These are phyloP conservation scores for Aspergillus quadricinctus DNA, from an alignment of 2,329 filamentous ascomycete species.

Conservation along the genomic window DNA sequence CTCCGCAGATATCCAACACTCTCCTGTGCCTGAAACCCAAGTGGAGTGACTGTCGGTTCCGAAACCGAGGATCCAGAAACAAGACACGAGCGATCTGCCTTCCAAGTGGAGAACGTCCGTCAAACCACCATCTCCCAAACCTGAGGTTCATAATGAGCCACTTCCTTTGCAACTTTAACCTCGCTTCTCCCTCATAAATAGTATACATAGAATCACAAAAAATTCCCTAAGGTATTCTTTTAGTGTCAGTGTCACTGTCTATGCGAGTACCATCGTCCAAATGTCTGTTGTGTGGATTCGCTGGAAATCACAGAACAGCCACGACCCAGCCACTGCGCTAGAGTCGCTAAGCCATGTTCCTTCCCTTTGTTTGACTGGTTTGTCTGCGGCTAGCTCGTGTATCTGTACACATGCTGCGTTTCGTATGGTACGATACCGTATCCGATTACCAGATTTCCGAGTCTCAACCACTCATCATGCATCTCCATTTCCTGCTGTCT, in stretches of 20 bases:
- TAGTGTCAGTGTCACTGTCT: too few relatives aligned
- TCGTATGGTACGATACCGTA: conserved; percentile 3
- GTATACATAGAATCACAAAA: too few relatives aligned
- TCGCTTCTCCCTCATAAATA: too few relatives aligned
- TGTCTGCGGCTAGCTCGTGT: conserved; percentile 17
- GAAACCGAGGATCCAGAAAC: too few relatives aligned
- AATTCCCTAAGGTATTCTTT: too few relatives aligned
- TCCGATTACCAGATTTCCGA: background rate
- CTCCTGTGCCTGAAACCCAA: too few relatives aligned
- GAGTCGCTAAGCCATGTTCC: conserved; percentile 14
- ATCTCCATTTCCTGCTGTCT: too few relatives aligned
- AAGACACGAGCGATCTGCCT: background rate
- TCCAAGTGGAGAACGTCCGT: background rate
- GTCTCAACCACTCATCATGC: background rate
- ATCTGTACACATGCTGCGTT: conserved; percentile 5
- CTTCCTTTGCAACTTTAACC: too few relatives aligned
- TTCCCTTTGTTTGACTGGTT: conserved; percentile 10
- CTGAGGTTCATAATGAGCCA: too few relatives aligned
- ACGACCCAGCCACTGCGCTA: conserved; percentile 9
- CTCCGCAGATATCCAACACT: too few relatives aligned
- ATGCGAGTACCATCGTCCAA: too few relatives aligned
- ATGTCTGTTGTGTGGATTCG: background rate
- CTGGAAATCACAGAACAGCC: conserved; percentile 6
- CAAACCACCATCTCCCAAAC: background rate
- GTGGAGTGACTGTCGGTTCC: too few relatives aligned